Base-by-base conservation (phyloP, 495 filamentous ascomycete genomes). In the Hypoxylon cercidicola region DNA sequence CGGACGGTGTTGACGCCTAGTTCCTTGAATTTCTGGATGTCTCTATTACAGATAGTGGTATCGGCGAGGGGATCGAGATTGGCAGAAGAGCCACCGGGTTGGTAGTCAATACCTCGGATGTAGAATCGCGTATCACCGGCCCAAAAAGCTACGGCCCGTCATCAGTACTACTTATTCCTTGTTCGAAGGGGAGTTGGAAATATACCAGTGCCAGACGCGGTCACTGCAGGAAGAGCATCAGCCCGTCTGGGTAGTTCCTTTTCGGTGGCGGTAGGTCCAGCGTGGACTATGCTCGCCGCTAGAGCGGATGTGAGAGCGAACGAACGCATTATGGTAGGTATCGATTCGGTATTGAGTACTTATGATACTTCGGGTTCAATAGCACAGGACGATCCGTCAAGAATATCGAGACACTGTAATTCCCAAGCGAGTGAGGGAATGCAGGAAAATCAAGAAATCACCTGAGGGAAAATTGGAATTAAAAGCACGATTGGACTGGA, bases 31-130 rank as follows among this genome's bases (percentile, higher is more conserved):
- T 92, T 79, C 15, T 80, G 76, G 72, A 97, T 90, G 75, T 98
- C 94, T 55, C 94, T 90, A 72, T 84, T 84, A 84, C 94, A 98
- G 54, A 78, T 77, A 0, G 75, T 74, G 15, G 77, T 68, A 69
- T 96, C 87, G 49, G 92, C 88, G 48, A 98, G 87, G 43, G 94
- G 93, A 68, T 99, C 94, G 16, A 74, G 69, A 54, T 90, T 83
- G 51, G 87, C 79, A 19, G 92, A 93, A 18, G 91, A 90, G 60
- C 94, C 94, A 62, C 94, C 93, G 48, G 93, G 93, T 75, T 97
- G 93, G 78, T 96, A 97, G 82, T 97, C 94, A 64, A 98, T 88
- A 73, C 94, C 94, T 43, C 93, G 90, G 50, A 98, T 87, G 75
- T 97, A 97, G 85, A 97, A 98, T 61, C 94, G 89, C 10, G 87